These are phyloP conservation scores for Rhizodiscina lignyota DNA, from an alignment of 495 filamentous ascomycete species.

Conservation along the genomic window DNA sequence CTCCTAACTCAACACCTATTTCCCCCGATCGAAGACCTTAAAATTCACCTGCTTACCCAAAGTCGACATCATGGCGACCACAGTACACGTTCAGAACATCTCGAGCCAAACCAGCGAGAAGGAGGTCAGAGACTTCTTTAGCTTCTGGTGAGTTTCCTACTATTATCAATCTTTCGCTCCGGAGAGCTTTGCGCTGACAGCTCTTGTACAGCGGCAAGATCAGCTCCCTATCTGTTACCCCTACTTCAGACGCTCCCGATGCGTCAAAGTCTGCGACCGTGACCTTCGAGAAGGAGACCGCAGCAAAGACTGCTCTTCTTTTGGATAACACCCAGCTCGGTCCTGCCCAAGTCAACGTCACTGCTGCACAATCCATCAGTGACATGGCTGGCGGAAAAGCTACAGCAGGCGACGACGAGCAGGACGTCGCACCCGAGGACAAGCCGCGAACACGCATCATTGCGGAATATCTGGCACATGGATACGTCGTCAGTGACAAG, in stretches of 20 bases:
- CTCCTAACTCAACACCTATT: no score
- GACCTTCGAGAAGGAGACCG: conserved; percentile 89
- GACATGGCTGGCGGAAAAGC: conserved; percentile 37
- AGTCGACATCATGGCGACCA: conserved; percentile 24
- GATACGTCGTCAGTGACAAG: conserved; percentile 75
- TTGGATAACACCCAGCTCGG: conserved; percentile 92
- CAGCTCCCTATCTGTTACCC: conserved; percentile 56
- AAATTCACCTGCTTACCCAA: no score
- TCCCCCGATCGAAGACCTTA: no score
- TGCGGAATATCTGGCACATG: conserved; percentile 90
- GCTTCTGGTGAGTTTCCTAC: conserved; percentile 62
- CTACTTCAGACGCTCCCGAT: conserved; percentile 37
- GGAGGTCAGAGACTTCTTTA: conserved; percentile 93
- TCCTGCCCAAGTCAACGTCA: conserved; percentile 60
- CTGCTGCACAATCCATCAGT: conserved; percentile 44
- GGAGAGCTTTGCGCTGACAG: conserved; percentile 1
- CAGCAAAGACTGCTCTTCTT: conserved; percentile 88
- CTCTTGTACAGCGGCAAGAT: conserved; percentile 64
- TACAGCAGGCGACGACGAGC: conserved; percentile 28
- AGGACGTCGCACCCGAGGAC: conserved; percentile 77
- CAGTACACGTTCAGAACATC: conserved; percentile 61
- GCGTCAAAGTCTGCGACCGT: conserved; percentile 66
- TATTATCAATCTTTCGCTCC: conserved; percentile 1
- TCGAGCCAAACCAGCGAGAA: conserved; percentile 61
- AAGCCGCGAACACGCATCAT: conserved; percentile 86